Conservation (phyloP, 306 rosid species). For the Gillenia trifoliata region DNA sequence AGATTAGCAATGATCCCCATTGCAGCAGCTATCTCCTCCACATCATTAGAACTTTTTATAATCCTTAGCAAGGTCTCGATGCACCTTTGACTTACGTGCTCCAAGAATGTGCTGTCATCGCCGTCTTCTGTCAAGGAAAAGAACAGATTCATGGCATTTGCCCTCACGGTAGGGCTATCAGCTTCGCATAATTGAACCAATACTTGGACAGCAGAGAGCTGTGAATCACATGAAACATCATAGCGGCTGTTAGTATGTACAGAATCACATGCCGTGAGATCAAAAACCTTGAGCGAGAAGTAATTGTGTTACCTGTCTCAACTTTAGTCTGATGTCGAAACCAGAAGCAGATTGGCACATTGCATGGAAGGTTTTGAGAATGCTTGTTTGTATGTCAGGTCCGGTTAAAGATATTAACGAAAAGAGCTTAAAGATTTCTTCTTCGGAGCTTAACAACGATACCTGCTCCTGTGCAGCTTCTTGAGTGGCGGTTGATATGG, state of each 20-base stretch:
- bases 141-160: conserved; percentile 45
- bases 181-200: conserved; percentile 50
- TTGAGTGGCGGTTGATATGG: conserved; percentile 41
- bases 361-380: conserved; percentile 48
- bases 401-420: conserved; percentile 50
- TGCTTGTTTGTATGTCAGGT: conserved; percentile 44
- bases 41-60: conserved; percentile 29
- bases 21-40: conserved; percentile 48
- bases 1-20: conserved; percentile 49
- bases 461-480: conserved; percentile 32
- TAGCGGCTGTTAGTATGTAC: neutral
- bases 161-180: conserved; percentile 28
- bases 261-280: neutral
- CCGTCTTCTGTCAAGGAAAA: conserved; percentile 42
- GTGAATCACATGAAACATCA: conserved; percentile 16
- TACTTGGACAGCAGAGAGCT: conserved; percentile 59
- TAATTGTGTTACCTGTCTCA: conserved; percentile 40
- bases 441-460: conserved; percentile 48
- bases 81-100: conserved; percentile 48
- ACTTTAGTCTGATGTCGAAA: conserved; percentile 43
- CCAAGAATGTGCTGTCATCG: conserved; percentile 29
- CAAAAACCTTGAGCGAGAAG: neutral
- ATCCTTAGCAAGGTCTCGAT: conserved; percentile 38
- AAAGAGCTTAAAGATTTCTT: conserved; percentile 50
- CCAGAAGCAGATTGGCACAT: conserved; percentile 54